Conservation (phyloP, 2,329 filamentous ascomycete species). For the Talaromyces albobiverticillius region DNA sequence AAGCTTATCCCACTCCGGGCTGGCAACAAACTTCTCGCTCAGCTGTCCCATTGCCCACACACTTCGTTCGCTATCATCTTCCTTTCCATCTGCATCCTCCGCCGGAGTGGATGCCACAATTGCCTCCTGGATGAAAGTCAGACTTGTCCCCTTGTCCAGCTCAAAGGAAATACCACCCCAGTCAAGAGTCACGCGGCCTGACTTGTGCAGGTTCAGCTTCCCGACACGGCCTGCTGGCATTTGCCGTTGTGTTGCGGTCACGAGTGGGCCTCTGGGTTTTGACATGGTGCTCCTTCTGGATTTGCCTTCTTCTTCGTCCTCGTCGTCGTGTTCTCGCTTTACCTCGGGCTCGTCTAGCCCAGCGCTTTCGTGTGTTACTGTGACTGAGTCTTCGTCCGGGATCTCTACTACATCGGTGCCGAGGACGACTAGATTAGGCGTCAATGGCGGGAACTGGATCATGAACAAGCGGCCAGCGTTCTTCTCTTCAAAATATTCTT, state of each 20-base stretch:
- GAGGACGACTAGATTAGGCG: slow-evolving; percentile 53
- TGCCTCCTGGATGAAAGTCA: slow-evolving; percentile 61
- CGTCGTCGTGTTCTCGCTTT: slow-evolving; percentile 32
- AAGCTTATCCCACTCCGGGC: slow-evolving; percentile 59
- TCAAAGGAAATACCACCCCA: slow-evolving; percentile 63
- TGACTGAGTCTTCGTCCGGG: background rate
- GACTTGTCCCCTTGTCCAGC: slow-evolving; percentile 54
- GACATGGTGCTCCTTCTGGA: background rate
- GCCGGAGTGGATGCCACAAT: slow-evolving; percentile 39
- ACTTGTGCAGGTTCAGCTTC: slow-evolving; percentile 60
- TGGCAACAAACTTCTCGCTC: slow-evolving; percentile 63
- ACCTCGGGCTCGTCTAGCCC: slow-evolving; percentile 17
- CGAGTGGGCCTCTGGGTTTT: slow-evolving; percentile 27
- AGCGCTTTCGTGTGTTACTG: slow-evolving; percentile 4
- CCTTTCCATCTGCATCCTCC: slow-evolving; percentile 20
- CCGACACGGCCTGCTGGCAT: slow-evolving; percentile 56
- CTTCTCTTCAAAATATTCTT: slow-evolving; percentile 32
- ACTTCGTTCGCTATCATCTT: slow-evolving; percentile 19
- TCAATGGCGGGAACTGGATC: slow-evolving; percentile 62
- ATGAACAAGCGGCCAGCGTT: slow-evolving; percentile 58
- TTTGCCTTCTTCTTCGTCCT: slow-evolving; percentile 28
- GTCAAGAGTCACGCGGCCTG: slow-evolving; percentile 59
- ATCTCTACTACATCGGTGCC: slow-evolving; percentile 18
- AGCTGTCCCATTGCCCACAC: slow-evolving; percentile 60
- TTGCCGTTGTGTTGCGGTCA: slow-evolving; percentile 39